Evolutionary conservation across 2,329 filamentous ascomycete genomes (phyloP), one percentile per base, ranked within the genome.

Genomic region (Aschersonia sp.): DNA sequence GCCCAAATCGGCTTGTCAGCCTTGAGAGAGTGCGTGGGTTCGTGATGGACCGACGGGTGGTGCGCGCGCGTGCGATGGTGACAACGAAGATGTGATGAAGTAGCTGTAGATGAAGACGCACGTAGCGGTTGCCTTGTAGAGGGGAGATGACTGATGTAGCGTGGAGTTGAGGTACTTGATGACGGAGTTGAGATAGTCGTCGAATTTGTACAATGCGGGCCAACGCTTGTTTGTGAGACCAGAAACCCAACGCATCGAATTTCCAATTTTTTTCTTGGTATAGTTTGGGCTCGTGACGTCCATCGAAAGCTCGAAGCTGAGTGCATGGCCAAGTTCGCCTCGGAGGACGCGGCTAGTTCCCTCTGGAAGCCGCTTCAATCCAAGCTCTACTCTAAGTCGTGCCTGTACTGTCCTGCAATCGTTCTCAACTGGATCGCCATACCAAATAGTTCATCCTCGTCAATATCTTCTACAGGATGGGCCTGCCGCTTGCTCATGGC

Each of bases 381-480:
- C 35, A 12, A 38, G 35, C 12, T 20, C 20, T 20, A 20, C 20
- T 20, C 20, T 20, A 20, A 20, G 20, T 20, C 20, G 20, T 20
- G 20, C 20, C 20, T 38, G 35, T 38, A 38, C 6, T 38, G 7
- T 42, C 40, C 20, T 42, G 20, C 40, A n/a, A 6, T 9, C 40
- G 4, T 38, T 38, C 30, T 51, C 31, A 63, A 55, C 31, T 49
- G 44, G 43, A 51, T 40, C 31, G 61, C 40, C 43, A 56, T 45
- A 51, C 40, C 10, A 31, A 50, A 43, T 20, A 63, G 51, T 43
- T 59, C 59, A 9, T 54, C 52, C 9, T 51, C 31, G 35, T 63
- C 54, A 41, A 61, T 45, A 3, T 57, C 50, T 47, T 63, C 59
- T 12, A 52, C 31, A 40, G 53, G 52, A 9, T 44, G 38, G 47